Evolutionary conservation across 805 yeast genomes (phyloP).

Genomic region (Starmera caribaea): DNA sequence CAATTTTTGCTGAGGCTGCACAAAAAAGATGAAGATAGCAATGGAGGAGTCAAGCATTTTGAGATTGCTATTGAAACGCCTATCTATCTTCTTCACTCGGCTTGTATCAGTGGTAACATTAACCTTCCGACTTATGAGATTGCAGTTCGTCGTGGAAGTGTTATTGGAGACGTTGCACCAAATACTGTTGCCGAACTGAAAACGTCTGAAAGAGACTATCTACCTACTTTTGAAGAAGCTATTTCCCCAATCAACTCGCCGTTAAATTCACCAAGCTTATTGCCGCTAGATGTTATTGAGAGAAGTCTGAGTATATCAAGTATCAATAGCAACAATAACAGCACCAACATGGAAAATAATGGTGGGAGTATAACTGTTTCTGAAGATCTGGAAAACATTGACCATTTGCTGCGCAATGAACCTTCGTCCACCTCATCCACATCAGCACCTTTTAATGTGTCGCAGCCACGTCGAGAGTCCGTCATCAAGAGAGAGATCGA

Average conservation of each 20-base stretch:
- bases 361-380: too few species aligned
- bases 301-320: too few species aligned
- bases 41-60: slow-evolving; percentile 52
- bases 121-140: slow-evolving; percentile 27
- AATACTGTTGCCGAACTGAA: not conserved
- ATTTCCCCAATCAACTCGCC: slow-evolving; percentile 33
- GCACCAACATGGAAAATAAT: not conserved
- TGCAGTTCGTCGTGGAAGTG: not conserved
- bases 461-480: too few species aligned
- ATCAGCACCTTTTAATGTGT: too few species aligned
- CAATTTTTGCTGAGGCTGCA: slow-evolving; percentile 65
- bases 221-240: slow-evolving; percentile 64
- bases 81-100: slow-evolving; percentile 38
- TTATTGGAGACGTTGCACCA: slow-evolving; percentile 1
- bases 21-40: slow-evolving; percentile 38
- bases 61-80: slow-evolving; percentile 81
- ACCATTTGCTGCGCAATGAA: too few species aligned
- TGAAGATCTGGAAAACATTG: too few species aligned
- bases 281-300: too few species aligned
- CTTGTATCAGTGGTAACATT: slow-evolving; percentile 27
- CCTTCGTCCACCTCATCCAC: too few species aligned
- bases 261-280: not conserved
- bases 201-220: slow-evolving; percentile 15
- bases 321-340: slow-evolving; percentile 7
- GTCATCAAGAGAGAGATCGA: too few species aligned